A percentile compares a stretch with the other conserved stretches of the same genome.
These are phyloP conservation scores for Wickerhamiella siamensis DNA, from an alignment of 805 yeast genomes.

Conservation along the genomic window DNA sequence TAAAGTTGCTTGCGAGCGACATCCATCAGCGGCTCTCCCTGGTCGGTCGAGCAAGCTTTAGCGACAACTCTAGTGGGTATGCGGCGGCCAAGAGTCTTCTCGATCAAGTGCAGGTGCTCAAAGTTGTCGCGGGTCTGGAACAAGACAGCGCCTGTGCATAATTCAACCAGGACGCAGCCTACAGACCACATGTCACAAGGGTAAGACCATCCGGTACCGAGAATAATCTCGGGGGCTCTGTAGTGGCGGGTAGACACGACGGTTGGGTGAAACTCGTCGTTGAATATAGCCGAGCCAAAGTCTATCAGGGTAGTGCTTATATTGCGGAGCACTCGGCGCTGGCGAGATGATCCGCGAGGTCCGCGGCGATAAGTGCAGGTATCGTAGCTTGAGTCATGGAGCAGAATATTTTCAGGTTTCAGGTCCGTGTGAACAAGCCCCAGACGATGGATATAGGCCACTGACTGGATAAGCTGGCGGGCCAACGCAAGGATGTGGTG, in stretches of 20 bases:
- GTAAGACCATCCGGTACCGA: slow-evolving; percentile 92
- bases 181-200: slow-evolving; percentile 97
- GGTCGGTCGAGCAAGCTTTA: slow-evolving; percentile 14
- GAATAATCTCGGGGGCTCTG: slow-evolving; percentile 89
- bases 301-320: slow-evolving; percentile 85
- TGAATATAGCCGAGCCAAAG: slow-evolving; percentile 92
- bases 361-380: slow-evolving; percentile 10
- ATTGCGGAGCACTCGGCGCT: slow-evolving; percentile 41
- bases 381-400: slow-evolving; percentile 22
- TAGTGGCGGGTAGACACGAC: slow-evolving; percentile 92
- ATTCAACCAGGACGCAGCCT: slow-evolving; percentile 84
- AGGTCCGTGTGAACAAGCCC: slow-evolving; percentile 88
- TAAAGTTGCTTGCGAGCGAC: slow-evolving; percentile 5
- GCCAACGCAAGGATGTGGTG: slow-evolving; percentile 82
- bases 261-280: slow-evolving; percentile 84
- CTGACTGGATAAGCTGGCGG: slow-evolving; percentile 69
- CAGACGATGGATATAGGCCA: slow-evolving; percentile 78
- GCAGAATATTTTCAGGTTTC: slow-evolving; percentile 85
- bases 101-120: slow-evolving; percentile 93
- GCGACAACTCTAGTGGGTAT: slow-evolving; percentile 21
- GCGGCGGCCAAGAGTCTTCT: slow-evolving; percentile 48
- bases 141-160: slow-evolving; percentile 85
- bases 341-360: slow-evolving; percentile 6
- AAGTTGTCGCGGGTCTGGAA: slow-evolving; percentile 89
- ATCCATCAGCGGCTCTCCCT: slow-evolving; percentile 11